Conservation (phyloP, 352 stramenopile genomes). For the Phytopythium delawarense region DNA sequence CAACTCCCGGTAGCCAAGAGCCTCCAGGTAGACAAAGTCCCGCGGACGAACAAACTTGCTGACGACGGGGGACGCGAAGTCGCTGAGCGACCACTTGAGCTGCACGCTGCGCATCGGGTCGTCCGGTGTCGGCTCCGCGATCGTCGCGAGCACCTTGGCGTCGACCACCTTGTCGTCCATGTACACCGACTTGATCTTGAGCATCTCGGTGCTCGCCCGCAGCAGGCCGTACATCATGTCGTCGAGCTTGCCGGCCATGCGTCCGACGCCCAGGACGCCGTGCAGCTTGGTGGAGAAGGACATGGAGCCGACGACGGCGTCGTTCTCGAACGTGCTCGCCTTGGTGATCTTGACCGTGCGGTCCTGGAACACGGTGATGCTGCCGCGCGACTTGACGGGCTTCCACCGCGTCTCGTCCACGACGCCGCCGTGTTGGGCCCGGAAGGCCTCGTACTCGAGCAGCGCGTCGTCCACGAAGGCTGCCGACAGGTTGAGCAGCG, state of each 20-base stretch:
- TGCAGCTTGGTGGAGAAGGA: constrained; percentile 22
- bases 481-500: constrained; percentile 20
- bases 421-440: constrained; percentile 16
- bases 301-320: constrained; percentile 18
- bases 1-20: constrained; percentile 20
- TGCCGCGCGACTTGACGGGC: constrained; percentile 23
- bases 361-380: constrained; percentile 24
- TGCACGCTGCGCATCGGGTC: constrained; percentile 35
- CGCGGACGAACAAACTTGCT: constrained; percentile 10
- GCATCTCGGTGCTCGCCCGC: constrained; percentile 19
- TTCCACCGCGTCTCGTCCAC: constrained; percentile 39
- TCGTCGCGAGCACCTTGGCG: constrained; percentile 34
- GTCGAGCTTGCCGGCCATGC: constrained; percentile 25
- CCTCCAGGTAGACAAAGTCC: constrained; percentile 26
- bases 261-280: constrained; percentile 20
- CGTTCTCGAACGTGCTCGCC: constrained; percentile 12
- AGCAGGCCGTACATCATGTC: constrained; percentile 37
- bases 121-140: constrained; percentile 25
- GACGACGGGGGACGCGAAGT: constrained; percentile 22
- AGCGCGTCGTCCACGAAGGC: constrained; percentile 32
- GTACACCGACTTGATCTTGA: constrained; percentile 38
- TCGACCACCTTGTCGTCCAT: constrained; percentile 46
- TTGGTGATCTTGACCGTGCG: constrained; percentile 13
- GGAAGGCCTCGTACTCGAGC: constrained; percentile 34
- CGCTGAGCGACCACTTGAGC: constrained; percentile 19